Conservation (phyloP, 345 rosid genomes). For the Arabidopsis arenosa region DNA sequence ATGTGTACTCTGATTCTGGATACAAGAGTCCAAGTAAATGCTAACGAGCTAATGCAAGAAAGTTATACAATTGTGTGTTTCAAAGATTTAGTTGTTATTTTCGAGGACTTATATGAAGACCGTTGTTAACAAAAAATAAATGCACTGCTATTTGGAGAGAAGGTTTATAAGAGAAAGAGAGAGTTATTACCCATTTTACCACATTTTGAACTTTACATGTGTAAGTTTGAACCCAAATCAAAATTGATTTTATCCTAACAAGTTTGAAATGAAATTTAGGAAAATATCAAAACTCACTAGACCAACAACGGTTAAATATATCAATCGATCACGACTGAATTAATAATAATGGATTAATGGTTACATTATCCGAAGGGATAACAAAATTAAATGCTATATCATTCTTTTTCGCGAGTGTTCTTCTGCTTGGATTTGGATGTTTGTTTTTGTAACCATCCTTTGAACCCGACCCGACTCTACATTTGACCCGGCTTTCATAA, state of each 20-base stretch:
- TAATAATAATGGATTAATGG: not conserved
- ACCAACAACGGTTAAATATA: not conserved
- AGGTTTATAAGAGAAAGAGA: too few relatives aligned
- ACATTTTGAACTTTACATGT: too few relatives aligned
- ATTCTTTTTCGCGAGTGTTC: not conserved
- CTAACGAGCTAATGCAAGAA: too few relatives aligned
- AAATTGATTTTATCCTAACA: too few relatives aligned
- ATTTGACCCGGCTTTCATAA: slow-evolving; percentile 15
- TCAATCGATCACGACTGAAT: not conserved
- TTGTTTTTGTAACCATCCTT: slow-evolving; percentile 16
- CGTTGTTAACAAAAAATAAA: too few relatives aligned
- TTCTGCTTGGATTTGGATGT: slow-evolving; percentile 13
- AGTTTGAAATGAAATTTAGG: not conserved
- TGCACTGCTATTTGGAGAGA: too few relatives aligned
- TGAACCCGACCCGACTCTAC: slow-evolving; percentile 1
- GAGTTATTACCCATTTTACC: too few relatives aligned
- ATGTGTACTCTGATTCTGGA: not conserved
- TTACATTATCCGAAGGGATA: not conserved
- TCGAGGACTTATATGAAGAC: too few relatives aligned
- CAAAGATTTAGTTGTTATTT: too few relatives aligned
- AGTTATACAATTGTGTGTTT: too few relatives aligned
- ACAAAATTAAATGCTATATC: not conserved
- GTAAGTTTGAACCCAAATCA: too few relatives aligned
- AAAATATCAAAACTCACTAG: not conserved
- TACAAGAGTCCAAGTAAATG: not conserved